Evolutionary conservation across 139 green algal genomes (phyloP), one percentile per base, ranked within the genome.

Genomic region (Pseudopediastrum boryanum): DNA sequence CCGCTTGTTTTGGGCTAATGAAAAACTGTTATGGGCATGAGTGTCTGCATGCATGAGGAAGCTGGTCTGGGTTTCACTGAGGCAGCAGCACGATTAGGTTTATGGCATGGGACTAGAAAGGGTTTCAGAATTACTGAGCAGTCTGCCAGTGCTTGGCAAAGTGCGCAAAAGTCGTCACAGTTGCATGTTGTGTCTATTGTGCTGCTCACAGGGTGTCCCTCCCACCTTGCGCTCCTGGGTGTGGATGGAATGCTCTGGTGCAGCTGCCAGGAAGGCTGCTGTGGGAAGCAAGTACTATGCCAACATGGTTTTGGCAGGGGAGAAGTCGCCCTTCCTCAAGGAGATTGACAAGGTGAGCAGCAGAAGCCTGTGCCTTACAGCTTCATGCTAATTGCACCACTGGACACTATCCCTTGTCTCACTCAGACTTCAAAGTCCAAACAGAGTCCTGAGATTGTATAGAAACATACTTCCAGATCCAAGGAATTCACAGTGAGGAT

Each of bases 281-380:
- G 68, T 74, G 31, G 73, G 80, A 21, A 78, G 46, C 21, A 83
- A 78, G 33, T 95, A 95, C 78, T 96, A 90, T 65, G 44, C 65
- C 25, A 87, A 83, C 29, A 89, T 90, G 75, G 78, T 85, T 16
- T 63, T 82, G 12, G 76, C 84, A 13, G 89, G 74, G 86, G 70
- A 85, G 64, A 29, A 44, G 16, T 92, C 86, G 1, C 69, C 66
- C 8, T 84, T 67, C 54, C 70, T 80, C 3, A 83, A 86, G 39
- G 86, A 94, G 19, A 93, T 95, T 23, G 82, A 91, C n/a, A 52
- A 91, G 78, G 86, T 92, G 48, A 12, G 54, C 36, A 9, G 10
- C 35, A 39, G 16, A 67, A 10, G 25, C 16, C 16, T 10, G 25
- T 23, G 10, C 10, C 19, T 67, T 19, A 10, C 16, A 31, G 58